A percentile compares a stretch with the other conserved stretches of the same genome.
Conservation (phyloP, 352 stramenopile genomes). For the Phytopythium oedochilum region DNA sequence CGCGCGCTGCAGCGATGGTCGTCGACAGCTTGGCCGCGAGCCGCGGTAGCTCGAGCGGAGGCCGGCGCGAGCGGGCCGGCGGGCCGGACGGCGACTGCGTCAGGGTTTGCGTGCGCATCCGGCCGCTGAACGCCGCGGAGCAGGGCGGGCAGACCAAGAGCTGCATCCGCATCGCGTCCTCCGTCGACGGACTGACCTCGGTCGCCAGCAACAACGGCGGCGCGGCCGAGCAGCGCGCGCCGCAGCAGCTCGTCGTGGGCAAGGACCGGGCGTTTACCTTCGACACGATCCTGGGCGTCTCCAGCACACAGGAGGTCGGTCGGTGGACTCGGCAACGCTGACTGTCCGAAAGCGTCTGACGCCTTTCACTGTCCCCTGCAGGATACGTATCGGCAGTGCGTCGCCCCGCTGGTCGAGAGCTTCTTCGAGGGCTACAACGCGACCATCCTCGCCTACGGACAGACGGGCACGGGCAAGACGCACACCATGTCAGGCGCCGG, state of each 20-base stretch:
- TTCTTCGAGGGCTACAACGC: constrained; percentile 85
- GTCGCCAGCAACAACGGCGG: constrained; percentile 10
- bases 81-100: constrained; percentile 41
- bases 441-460: constrained; percentile 79
- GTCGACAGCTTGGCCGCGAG: background rate
- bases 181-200: constrained; percentile 33
- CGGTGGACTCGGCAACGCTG: too few species aligned
- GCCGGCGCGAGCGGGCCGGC: constrained; percentile 12
- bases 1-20: constrained; percentile 6
- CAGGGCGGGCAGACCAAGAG: constrained; percentile 68
- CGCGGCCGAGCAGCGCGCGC: background rate
- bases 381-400: constrained; percentile 67
- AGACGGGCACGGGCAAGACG: constrained; percentile 93
- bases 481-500: constrained; percentile 90
- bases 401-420: constrained; percentile 63
- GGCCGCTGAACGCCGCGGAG: constrained; percentile 60
- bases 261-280: constrained; percentile 88
- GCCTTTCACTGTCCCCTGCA: constrained; percentile 6
- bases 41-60: background rate
- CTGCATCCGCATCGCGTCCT: constrained; percentile 58
- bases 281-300: constrained; percentile 79
- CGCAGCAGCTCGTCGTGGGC: constrained; percentile 76
- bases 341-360: background rate
- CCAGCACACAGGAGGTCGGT: constrained; percentile 58
- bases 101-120: constrained; percentile 74